Percentiles rank a stretch among this genome's conserved stretches.
Conservation (phyloP, 1,139 yeast species). For the Zygosaccharomyces sapae region DNA sequence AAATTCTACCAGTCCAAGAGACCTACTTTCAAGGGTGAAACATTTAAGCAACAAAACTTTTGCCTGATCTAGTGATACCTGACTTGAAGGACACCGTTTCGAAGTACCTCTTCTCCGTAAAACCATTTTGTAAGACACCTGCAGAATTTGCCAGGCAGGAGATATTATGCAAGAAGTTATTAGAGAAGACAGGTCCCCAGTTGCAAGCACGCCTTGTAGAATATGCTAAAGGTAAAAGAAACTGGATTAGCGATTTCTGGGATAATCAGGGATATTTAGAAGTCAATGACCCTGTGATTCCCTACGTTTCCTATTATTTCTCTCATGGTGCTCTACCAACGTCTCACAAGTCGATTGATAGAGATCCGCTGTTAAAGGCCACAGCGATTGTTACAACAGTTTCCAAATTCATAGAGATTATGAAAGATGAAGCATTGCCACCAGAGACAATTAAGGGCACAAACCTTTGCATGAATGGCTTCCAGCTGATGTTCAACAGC, state of each 20-base stretch:
- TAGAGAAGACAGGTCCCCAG: slow-evolving; percentile 58
- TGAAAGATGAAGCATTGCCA: slow-evolving; percentile 55
- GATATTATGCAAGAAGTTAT: slow-evolving; percentile 61
- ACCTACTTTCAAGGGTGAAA: slow-evolving; percentile 52
- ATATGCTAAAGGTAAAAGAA: slow-evolving; percentile 60
- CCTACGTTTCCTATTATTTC: slow-evolving; percentile 88
- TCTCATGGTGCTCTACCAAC: slow-evolving; percentile 66
- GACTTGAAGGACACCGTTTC: slow-evolving; percentile 67
- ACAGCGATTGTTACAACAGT: slow-evolving; percentile 56
- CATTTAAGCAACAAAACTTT: slow-evolving; percentile 67
- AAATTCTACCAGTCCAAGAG: slow-evolving; percentile 22
- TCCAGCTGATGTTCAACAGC: slow-evolving; percentile 86
- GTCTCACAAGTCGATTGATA: slow-evolving; percentile 48
- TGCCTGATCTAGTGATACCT: slow-evolving; percentile 90
- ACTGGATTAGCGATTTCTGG: slow-evolving; percentile 95
- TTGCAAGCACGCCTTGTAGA: slow-evolving; percentile 64
- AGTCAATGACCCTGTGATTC: slow-evolving; percentile 89
- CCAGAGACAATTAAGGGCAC: slow-evolving; percentile 78
- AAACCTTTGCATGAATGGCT: slow-evolving; percentile 93
- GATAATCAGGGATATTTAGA: slow-evolving; percentile 89
- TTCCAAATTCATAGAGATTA: slow-evolving; percentile 50
- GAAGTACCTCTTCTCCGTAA: slow-evolving; percentile 66
- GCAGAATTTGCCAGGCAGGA: slow-evolving; percentile 51
- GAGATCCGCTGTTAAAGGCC: slow-evolving; percentile 73
- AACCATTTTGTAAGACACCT: slow-evolving; percentile 57